A percentile compares a stretch with the other conserved stretches of the same genome.
phyloP scores from a whole-genome alignment of 2,329 filamentous ascomycete species.

The Phaeophleospora eucalypticola region DNA sequence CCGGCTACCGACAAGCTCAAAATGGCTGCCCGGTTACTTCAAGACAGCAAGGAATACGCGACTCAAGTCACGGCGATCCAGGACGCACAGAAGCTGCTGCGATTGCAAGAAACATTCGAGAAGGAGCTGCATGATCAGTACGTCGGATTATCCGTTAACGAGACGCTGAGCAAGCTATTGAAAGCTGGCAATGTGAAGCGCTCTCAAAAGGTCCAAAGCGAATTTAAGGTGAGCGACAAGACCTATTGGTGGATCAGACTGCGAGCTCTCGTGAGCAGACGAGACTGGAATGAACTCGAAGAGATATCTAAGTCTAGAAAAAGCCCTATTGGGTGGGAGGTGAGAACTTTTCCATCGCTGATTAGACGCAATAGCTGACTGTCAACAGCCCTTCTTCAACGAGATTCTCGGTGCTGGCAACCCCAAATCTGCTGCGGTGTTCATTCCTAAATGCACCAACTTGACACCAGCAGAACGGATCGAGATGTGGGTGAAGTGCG shows the following conservation, averaged over 20 bases:
- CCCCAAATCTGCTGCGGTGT: slow-evolving; percentile 73
- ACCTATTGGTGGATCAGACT: slow-evolving; percentile 83
- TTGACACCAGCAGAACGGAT: slow-evolving; percentile 67
- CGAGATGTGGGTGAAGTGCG: slow-evolving; percentile 95
- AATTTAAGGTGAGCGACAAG: slow-evolving; percentile 91
- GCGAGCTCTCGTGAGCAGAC: slow-evolving; percentile 79
- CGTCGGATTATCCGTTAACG: slow-evolving; percentile 79
- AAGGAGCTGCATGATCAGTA: slow-evolving; percentile 68
- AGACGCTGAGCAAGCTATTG: slow-evolving; percentile 87
- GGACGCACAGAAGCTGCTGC: slow-evolving; percentile 73
- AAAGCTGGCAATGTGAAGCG: slow-evolving; percentile 76
- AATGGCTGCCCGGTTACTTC: slow-evolving; percentile 75
- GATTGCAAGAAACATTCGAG: slow-evolving; percentile 83
- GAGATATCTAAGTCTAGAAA: slow-evolving; percentile 74
- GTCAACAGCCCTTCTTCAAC: slow-evolving; percentile 79
- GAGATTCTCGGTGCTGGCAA: slow-evolving; percentile 85
- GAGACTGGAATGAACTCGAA: slow-evolving; percentile 90
- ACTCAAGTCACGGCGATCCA: slow-evolving; percentile 72
- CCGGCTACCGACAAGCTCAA: slow-evolving; percentile 80
- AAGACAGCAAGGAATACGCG: slow-evolving; percentile 74
- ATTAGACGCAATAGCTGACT: slow-evolving; percentile 9
- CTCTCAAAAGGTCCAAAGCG: slow-evolving; percentile 80
- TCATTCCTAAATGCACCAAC: slow-evolving; percentile 81
- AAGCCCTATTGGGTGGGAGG: slow-evolving; percentile 95
- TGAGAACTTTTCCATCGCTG: slow-evolving; percentile 42